These are phyloP conservation scores for Pseudocercospora ulei DNA, from an alignment of 2,329 filamentous ascomycete species.

Conservation along the genomic window DNA sequence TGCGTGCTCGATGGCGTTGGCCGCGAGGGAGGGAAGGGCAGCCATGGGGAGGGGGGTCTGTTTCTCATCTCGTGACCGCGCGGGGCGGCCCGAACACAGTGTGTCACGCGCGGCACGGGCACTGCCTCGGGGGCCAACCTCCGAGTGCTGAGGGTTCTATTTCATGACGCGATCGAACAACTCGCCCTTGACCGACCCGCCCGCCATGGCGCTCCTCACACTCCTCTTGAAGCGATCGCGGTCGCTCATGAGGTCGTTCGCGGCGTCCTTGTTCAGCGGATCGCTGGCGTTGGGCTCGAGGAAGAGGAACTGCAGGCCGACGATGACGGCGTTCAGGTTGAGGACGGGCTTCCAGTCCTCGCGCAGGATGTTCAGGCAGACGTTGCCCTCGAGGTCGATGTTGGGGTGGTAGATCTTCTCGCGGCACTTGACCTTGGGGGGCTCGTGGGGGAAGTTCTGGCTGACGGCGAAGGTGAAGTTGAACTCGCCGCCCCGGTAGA, in stretches of 20 bases:
- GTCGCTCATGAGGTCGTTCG: conserved; percentile 78
- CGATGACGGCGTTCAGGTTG: conserved; percentile 92
- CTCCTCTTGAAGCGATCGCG: conserved; percentile 86
- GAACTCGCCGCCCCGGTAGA: conserved; percentile 82
- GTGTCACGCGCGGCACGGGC: neutral
- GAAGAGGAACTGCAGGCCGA: conserved; percentile 91
- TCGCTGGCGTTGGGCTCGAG: conserved; percentile 94
- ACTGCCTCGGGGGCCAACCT: neutral
- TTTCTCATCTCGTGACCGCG: no score
- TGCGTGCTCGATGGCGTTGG: no score
- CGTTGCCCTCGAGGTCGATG: conserved; percentile 94
- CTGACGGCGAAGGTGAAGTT: conserved; percentile 86
- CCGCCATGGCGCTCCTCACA: conserved; percentile 72
- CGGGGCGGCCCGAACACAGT: no score
- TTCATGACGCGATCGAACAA: conserved; percentile 70
- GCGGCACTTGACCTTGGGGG: conserved; percentile 90
- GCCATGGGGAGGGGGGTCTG: no score
- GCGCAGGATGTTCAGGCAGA: conserved; percentile 91
- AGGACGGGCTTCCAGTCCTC: conserved; percentile 99
- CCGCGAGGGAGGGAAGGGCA: no score
- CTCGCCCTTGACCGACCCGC: conserved; percentile 62
- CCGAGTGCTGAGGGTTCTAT: conserved; percentile 35
- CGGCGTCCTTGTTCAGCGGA: conserved; percentile 96
- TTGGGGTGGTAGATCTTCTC: conserved; percentile 99
- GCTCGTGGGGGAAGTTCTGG: conserved; percentile 92